Percentiles rank a stretch among this genome's conserved stretches.
phyloP scores from a whole-genome alignment of 768 basidiomycete species.

The Coprinopsis marcescibilis region DNA sequence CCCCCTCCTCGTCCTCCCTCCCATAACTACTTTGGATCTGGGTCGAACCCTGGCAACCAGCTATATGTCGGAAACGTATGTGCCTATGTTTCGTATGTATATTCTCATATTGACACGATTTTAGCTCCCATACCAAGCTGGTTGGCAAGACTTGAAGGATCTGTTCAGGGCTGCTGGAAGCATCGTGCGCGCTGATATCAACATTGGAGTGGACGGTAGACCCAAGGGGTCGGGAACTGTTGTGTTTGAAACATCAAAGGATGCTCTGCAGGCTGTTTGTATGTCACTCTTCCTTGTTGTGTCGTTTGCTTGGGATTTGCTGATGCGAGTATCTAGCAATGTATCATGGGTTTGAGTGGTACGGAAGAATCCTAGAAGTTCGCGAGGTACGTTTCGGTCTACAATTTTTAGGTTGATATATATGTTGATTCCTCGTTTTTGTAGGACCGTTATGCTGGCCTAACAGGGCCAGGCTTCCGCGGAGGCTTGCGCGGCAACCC shows the following conservation, averaged over 20 bases:
- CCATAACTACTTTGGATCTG: conserved; percentile 64
- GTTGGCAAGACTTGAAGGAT: conserved; percentile 99
- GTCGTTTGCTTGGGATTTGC: not conserved
- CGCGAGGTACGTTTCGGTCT: conserved; percentile 60
- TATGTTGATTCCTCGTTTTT: not conserved
- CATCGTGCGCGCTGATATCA: conserved; percentile 94
- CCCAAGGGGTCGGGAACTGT: conserved; percentile 98
- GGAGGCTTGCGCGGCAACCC: conserved; percentile 49
- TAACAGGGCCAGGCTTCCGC: conserved; percentile 59
- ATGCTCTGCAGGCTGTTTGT: conserved; percentile 92
- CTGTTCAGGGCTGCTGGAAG: conserved; percentile 94
- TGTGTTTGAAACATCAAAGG: conserved; percentile 86
- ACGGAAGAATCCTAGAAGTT: conserved; percentile 91
- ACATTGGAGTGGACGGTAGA: conserved; percentile 85
- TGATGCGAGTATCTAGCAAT: conserved; percentile 49
- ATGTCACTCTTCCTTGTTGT: conserved; percentile 29
- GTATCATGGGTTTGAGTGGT: conserved; percentile 98
- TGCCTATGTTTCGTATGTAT: conserved; percentile 3
- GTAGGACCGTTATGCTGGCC: conserved; percentile 85
- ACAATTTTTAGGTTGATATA: not conserved
- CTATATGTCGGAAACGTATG: conserved; percentile 89
- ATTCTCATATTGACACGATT: conserved; percentile 2
- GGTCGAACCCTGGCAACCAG: conserved; percentile 78
- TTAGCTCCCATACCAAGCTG: conserved; percentile 88
- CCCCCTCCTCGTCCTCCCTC: conserved; percentile 81